phyloP scores from a whole-genome alignment of 148 eudicot species.

The Fallopia convolvulus region DNA sequence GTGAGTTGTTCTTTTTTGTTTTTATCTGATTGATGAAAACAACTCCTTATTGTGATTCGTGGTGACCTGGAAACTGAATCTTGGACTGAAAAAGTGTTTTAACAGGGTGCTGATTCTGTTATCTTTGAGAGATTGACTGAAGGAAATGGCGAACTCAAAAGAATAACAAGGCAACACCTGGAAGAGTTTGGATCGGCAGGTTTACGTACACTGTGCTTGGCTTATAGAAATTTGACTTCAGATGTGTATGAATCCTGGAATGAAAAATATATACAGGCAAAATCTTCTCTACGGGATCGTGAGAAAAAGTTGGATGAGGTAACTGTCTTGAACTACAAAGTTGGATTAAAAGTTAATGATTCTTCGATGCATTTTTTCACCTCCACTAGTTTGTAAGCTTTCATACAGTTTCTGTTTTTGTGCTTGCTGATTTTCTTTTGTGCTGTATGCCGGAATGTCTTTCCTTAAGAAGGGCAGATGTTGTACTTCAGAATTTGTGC shows the following conservation, averaged over 20 bases:
- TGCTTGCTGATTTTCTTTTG: background rate
- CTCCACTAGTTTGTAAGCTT: background rate
- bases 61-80: background rate
- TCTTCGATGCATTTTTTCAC: background rate
- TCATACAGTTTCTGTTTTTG: background rate
- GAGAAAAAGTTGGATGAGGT: conserved; percentile 98
- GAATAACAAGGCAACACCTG: conserved; percentile 66
- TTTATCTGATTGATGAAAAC: background rate
- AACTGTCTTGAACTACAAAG: conserved; percentile 1
- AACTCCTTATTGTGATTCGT: background rate
- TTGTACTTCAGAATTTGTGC: background rate
- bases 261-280: conserved; percentile 91
- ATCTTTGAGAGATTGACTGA: conserved; percentile 74
- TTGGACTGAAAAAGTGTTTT: conserved; percentile 11
- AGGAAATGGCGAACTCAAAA: conserved; percentile 58
- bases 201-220: conserved; percentile 90
- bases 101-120: conserved; percentile 96
- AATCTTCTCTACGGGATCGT: conserved; percentile 86
- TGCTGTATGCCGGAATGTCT: background rate
- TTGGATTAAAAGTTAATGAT: background rate
- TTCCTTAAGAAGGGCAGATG: background rate
- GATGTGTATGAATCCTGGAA: conserved; percentile 79
- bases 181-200: conserved; percentile 96
- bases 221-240: conserved; percentile 59
- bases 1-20: conserved; percentile 19